Percentiles rank a stretch among this genome's conserved stretches.
phyloP scores from a whole-genome alignment of 2,329 filamentous ascomycete species.

The Phialocephala subalpina region DNA sequence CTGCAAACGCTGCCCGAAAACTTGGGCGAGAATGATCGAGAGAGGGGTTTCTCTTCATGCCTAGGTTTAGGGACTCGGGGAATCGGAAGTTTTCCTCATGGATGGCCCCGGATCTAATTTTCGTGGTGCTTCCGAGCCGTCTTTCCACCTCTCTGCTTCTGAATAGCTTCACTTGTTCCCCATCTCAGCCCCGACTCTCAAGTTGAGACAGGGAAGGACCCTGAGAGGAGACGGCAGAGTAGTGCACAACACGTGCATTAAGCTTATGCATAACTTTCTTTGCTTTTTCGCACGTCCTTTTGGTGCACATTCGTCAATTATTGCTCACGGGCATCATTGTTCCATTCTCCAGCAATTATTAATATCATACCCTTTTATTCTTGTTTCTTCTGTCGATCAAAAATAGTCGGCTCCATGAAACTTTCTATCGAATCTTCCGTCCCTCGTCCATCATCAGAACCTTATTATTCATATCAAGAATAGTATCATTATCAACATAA shows the following conservation, averaged over 20 bases:
- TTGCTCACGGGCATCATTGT: neutral
- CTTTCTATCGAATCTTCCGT: too few relatives aligned
- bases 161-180: slow-evolving; percentile 2
- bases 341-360: neutral
- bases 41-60: neutral
- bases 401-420: neutral
- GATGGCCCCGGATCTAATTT: neutral
- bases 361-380: neutral
- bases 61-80: neutral
- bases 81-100: neutral
- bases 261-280: neutral
- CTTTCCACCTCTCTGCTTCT: neutral
- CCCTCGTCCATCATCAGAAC: too few relatives aligned
- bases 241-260: neutral
- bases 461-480: neutral
- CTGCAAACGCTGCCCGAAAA: neutral
- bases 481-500: neutral
- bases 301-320: neutral
- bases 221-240: neutral
- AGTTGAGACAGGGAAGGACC: neutral
- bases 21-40: neutral
- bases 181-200: neutral
- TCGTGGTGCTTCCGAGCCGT: neutral
- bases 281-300: slow-evolving; percentile 8
- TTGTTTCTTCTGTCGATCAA: neutral